A percentile compares a stretch with the other conserved stretches of the same genome.
phyloP scores from a whole-genome alignment of 768 basidiomycete genomes.

The Russula ochroleuca region DNA sequence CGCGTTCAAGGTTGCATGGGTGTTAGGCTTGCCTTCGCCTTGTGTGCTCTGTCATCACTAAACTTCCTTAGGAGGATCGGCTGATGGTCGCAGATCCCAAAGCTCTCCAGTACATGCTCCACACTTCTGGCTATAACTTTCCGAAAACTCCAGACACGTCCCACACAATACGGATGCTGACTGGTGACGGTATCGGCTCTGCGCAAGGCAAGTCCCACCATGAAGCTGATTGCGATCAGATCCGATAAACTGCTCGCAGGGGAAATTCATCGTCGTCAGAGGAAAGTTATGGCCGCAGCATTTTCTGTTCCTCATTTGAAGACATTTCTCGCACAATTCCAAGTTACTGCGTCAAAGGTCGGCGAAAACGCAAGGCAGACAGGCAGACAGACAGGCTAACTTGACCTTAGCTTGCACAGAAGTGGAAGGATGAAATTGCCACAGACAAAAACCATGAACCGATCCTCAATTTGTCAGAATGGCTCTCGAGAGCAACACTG shows the following conservation, averaged over 20 bases:
- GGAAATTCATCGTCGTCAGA: slow-evolving; percentile 32
- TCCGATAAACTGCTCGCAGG: slow-evolving; percentile 15
- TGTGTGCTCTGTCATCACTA: background rate
- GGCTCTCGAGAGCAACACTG: slow-evolving; percentile 31
- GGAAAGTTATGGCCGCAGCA: slow-evolving; percentile 34
- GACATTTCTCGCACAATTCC: slow-evolving; percentile 32
- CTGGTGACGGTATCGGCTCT: slow-evolving; percentile 29
- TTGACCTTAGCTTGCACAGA: slow-evolving; percentile 27
- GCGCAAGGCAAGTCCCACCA: slow-evolving; percentile 24
- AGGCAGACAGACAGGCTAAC: slow-evolving; percentile 8
- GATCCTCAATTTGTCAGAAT: slow-evolving; percentile 28
- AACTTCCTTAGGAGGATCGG: slow-evolving; percentile 31
- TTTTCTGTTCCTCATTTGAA: slow-evolving; percentile 32
- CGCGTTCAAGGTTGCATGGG: slow-evolving; percentile 26
- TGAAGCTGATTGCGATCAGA: background rate
- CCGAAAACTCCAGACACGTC: slow-evolving; percentile 26
- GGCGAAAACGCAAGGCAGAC: slow-evolving; percentile 9
- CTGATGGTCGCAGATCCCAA: slow-evolving; percentile 33
- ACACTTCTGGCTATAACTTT: slow-evolving; percentile 33
- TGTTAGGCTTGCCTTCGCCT: slow-evolving; percentile 13
- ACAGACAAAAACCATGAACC: slow-evolving; percentile 13
- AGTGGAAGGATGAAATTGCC: slow-evolving; percentile 30
- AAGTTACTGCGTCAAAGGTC: slow-evolving; percentile 24
- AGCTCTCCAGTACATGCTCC: slow-evolving; percentile 33
- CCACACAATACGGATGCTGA: slow-evolving; percentile 27